phyloP scores from a whole-genome alignment of 2,329 filamentous ascomycete genomes.

The Orbilia brochopaga region DNA sequence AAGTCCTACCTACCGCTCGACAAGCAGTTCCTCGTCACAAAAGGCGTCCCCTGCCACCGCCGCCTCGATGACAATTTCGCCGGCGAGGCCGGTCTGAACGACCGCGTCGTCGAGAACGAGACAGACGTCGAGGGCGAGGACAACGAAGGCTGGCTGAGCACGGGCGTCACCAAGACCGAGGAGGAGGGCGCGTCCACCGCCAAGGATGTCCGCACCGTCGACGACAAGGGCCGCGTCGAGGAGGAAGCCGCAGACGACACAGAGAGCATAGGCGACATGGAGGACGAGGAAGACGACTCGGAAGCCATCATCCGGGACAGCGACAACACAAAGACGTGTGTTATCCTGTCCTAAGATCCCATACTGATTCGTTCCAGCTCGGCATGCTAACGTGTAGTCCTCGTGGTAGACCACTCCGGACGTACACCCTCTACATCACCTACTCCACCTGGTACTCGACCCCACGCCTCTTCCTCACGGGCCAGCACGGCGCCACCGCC shows the following conservation, averaged over 20 bases:
- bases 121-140: constrained; percentile 65
- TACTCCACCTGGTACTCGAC: constrained; percentile 97
- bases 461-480: constrained; percentile 90
- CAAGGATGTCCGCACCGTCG: constrained; percentile 80
- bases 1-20: constrained; percentile 80
- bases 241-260: constrained; percentile 69
- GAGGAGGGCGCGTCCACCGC: constrained; percentile 60
- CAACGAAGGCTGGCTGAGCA: constrained; percentile 81
- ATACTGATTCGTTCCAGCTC: constrained; percentile 19
- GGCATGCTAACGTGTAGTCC: constrained; percentile 15
- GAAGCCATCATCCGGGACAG: constrained; percentile 89
- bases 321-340: constrained; percentile 54
- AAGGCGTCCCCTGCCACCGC: constrained; percentile 90
- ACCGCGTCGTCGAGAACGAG: constrained; percentile 82
- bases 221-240: constrained; percentile 84
- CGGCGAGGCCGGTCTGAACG: constrained; percentile 61
- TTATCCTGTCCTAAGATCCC: constrained; percentile 6
- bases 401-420: constrained; percentile 73
- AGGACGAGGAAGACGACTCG: constrained; percentile 90
- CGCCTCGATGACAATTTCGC: constrained; percentile 93
- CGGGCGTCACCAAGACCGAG: constrained; percentile 76
- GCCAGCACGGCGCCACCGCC: constrained; percentile 71
- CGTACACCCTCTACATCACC: constrained; percentile 98
- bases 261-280: constrained; percentile 83
- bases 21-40: constrained; percentile 94